phyloP scores from a whole-genome alignment of 2,329 filamentous ascomycete genomes.

The Colletotrichum lentis region DNA sequence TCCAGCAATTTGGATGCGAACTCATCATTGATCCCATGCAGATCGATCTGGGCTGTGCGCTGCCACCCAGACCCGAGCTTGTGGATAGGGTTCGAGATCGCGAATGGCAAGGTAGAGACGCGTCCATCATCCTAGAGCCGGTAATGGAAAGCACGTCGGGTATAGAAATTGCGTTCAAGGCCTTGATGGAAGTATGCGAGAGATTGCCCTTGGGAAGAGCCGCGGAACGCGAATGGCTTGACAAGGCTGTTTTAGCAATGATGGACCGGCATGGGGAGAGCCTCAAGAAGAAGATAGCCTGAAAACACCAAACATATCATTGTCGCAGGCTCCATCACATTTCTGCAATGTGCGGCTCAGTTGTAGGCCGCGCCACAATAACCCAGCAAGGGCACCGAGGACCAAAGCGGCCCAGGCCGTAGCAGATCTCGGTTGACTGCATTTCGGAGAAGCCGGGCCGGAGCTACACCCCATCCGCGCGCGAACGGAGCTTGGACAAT shows the following conservation, averaged over 20 bases:
- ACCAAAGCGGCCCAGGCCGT: not conserved
- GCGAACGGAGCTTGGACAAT: not conserved
- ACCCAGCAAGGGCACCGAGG: not conserved
- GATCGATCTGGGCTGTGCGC: not conserved
- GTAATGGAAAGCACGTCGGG: not conserved
- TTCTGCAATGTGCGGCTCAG: not conserved
- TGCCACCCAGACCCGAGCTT: not conserved
- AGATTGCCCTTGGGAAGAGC: not conserved
- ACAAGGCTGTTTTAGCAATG: conserved; percentile 2
- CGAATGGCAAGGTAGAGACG: not conserved
- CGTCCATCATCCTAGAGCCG: not conserved
- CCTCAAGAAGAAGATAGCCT: not conserved
- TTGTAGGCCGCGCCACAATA: not conserved
- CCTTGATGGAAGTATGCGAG: not conserved
- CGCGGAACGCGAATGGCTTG: not conserved
- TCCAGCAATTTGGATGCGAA: not conserved
- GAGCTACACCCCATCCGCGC: not conserved
- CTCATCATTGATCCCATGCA: conserved; percentile 6
- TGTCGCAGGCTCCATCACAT: not conserved
- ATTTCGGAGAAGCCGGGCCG: not conserved
- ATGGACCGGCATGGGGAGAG: not conserved
- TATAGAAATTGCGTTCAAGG: not conserved
- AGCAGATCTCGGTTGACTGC: not conserved
- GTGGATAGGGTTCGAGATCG: not conserved
- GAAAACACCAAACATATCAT: not conserved